Base-by-base conservation (phyloP, 805 yeast genomes). In the Myxozyma geophila region DNA sequence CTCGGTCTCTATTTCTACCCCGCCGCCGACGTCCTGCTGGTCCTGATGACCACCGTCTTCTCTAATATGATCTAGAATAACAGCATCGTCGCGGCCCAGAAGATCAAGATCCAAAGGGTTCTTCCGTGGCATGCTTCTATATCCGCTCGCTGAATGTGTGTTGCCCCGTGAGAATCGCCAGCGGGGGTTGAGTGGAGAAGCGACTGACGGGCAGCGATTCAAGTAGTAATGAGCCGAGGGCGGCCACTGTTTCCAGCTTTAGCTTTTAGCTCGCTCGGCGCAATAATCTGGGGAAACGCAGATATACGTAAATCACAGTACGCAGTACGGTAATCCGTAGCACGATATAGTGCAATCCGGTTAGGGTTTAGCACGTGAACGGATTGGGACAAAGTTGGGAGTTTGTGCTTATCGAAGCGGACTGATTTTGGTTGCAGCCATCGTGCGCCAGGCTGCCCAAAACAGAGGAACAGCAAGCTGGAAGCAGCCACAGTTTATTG, bases 41-140 rank as follows among this genome's bases (percentile, higher is more conserved):
- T 15, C 54, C 23, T 21, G 43, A 10, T 36, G 50, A 15, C 23
- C 62, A n/a, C 46, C 19, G 15, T 21, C n/a, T 17, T 58, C 62
- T 37, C 67, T 65, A 39, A 64, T 60, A n/a, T 41, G 52, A 23
- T 64, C 67, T 21, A 64, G 60, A 33, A 64, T 61, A 7, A 54
- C 58, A 9, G 65, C 54, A 33, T 64, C 65, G 54, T 61, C 65
- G 49, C 56, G 67, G 35, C 62, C 62, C 36, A 64, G 60, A 28
- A 64, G 62, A 46, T 64, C 60, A 7, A 64, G 54, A 54, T 64
- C 67, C 19, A 64, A 56, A 41, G 55, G 59, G 21, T 43, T 43
- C 39, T 48, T 17, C 28, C 53, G 55, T n/a, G 62, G 56, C 52
- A 53, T 40, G 55, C 17, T 41, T n/a, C 28, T n/a, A 10, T 23